Evolutionary conservation across 169 alveolate species (phyloP), one percentile per base, ranked within the genome.

Genomic region (Neospora caninum): DNA sequence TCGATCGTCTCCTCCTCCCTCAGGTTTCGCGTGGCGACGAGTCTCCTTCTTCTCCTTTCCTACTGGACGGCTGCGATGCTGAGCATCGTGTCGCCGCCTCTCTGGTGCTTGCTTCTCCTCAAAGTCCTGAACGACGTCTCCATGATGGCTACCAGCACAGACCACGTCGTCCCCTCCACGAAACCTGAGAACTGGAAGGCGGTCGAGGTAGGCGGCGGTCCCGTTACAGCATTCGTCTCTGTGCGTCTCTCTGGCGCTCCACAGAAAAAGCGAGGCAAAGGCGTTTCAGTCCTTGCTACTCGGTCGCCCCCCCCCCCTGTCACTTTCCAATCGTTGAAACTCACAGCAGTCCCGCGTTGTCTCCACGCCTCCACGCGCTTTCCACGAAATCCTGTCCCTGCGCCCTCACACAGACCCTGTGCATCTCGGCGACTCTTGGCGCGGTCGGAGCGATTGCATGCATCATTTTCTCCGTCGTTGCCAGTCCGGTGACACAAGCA

Each of bases 11-110:
- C n/a, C n/a, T 64, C n/a, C 20, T 22, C 34, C 20, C 13, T 22
- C 89, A 82, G 89, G 2, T 82, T 82, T 31, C 89, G 89, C 64
- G 89, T 43, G n/a, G 89, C 69, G 6, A 82, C 89, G 69, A 82
- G 89, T 31, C 89, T 82, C 36, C 38, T 82, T 31, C 54, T 42
- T 39, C 67, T 82, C n/a, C 89, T 82, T 7, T 16, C 41, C 36
- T 82, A 41, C 89, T 82, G 89, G 89, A 42, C 67, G 58, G 31
- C 89, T 34, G 64, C 69, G 22, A 42, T 82, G 67, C 1, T 82
- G 53, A 38, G 39, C 20, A 34, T 42, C 64, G 89, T 82, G 22
- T 82, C 89, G 38, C 89, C 89, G 34, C 89, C 89, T 22, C 89
- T 82, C n/a, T 82, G 89, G 89, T 39, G 67, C 39, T 34, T 82